These are phyloP conservation scores for Blepharisma stoltei DNA, from an alignment of 73 alveolate species.

Conservation along the genomic window DNA sequence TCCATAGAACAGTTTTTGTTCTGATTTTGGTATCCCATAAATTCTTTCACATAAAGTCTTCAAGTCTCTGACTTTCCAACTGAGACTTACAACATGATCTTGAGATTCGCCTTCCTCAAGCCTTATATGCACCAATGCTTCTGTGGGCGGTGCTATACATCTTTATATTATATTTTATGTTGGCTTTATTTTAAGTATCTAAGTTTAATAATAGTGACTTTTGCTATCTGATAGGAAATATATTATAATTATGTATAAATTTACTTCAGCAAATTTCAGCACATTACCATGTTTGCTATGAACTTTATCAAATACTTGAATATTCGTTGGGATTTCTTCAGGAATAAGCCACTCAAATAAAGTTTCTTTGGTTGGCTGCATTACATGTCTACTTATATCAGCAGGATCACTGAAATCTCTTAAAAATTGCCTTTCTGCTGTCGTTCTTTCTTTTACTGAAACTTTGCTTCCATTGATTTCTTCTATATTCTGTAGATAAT, in stretches of 20 bases:
- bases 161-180: too few relatives aligned
- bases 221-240: too few relatives aligned
- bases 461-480: constrained; percentile 17
- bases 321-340: not conserved
- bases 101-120: not conserved
- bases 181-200: too few relatives aligned
- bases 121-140: not conserved
- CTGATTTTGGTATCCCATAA: not conserved
- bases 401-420: constrained; percentile 15
- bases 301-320: not conserved
- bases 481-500: not conserved
- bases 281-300: not conserved
- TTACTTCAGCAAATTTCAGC: constrained; percentile 14
- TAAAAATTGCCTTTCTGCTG: constrained; percentile 1
- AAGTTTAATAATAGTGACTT: too few relatives aligned
- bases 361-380: not conserved
- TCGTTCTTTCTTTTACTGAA: not conserved
- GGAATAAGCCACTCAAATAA: not conserved
- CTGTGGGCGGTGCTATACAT: constrained; percentile 24
- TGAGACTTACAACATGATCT: not conserved
- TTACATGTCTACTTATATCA: not conserved
- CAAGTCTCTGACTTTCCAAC: constrained; percentile 12
- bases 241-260: too few relatives aligned
- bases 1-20: constrained; percentile 19
- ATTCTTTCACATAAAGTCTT: constrained; percentile 1